phyloP scores from a whole-genome alignment of 2,329 filamentous ascomycete genomes.

The Neonectria magnoliae region DNA sequence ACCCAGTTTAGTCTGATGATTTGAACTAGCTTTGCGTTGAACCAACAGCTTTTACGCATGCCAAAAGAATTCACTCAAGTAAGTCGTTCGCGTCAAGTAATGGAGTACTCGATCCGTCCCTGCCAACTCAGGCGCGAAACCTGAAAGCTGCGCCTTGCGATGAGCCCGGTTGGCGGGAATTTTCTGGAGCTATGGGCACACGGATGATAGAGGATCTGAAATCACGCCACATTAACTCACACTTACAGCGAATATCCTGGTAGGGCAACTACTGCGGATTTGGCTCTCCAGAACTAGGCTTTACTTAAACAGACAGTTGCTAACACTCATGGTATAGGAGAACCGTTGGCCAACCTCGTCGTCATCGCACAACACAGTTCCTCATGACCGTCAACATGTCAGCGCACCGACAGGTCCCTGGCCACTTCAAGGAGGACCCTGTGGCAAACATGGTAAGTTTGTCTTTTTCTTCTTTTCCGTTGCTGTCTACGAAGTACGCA shows the following conservation, averaged over 20 bases:
- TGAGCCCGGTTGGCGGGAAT: constrained; percentile 33
- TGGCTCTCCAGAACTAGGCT: constrained; percentile 25
- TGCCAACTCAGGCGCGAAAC: constrained; percentile 27
- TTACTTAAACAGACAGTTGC: constrained; percentile 28
- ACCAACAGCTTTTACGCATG: constrained; percentile 30
- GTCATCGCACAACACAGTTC: constrained; percentile 20
- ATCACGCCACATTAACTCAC: constrained; percentile 37
- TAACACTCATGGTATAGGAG: constrained; percentile 29
- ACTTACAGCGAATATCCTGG: constrained; percentile 37
- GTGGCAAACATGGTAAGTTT: constrained; percentile 43
- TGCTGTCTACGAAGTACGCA: neutral
- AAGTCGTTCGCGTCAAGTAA: constrained; percentile 29
- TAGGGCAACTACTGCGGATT: constrained; percentile 27
- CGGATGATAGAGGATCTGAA: constrained; percentile 33
- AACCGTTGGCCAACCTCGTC: constrained; percentile 25
- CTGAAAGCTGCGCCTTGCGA: constrained; percentile 33
- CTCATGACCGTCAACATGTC: constrained; percentile 45
- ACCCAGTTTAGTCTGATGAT: constrained; percentile 23
- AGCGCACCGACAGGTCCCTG: constrained; percentile 41
- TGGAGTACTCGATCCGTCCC: constrained; percentile 27
- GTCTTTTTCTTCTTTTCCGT: constrained; percentile 4
- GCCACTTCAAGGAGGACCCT: constrained; percentile 46
- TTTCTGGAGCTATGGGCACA: constrained; percentile 32
- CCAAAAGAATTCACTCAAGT: constrained; percentile 28
- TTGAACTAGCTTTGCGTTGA: constrained; percentile 23